Conservation (phyloP, 305 asterid species). For the Coffea humblotiana region DNA sequence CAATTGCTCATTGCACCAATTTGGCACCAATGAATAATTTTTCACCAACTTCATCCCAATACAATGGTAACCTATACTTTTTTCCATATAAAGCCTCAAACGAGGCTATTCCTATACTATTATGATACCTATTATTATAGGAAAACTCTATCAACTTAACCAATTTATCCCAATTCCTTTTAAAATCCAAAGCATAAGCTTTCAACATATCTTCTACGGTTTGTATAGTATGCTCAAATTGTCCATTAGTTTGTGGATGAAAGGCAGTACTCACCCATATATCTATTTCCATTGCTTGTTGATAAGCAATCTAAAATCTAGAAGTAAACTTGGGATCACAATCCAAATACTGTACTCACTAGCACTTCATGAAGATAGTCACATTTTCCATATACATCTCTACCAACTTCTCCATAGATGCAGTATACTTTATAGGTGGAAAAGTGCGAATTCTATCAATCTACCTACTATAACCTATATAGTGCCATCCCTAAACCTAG, state of each 20-base stretch:
- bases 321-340: not conserved
- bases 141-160: not conserved
- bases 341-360: not conserved
- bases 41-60: not conserved
- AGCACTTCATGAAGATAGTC: not conserved
- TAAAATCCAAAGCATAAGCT: not conserved
- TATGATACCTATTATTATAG: not conserved
- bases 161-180: not conserved
- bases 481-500: no score
- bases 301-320: not conserved
- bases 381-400: no score
- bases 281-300: not conserved
- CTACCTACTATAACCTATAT: not conserved
- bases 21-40: no score
- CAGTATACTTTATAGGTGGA: not conserved
- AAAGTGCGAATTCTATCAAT: no score
- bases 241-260: conserved; percentile 2
- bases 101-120: not conserved
- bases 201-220: not conserved
- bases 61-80: not conserved
- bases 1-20: no score
- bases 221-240: not conserved
- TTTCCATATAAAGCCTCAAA: not conserved
- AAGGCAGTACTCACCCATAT: not conserved
- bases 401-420: not conserved